A percentile compares a stretch with the other conserved stretches of the same genome.
Conservation (phyloP, 345 rosid genomes). For the Sisymbrium irio region DNA sequence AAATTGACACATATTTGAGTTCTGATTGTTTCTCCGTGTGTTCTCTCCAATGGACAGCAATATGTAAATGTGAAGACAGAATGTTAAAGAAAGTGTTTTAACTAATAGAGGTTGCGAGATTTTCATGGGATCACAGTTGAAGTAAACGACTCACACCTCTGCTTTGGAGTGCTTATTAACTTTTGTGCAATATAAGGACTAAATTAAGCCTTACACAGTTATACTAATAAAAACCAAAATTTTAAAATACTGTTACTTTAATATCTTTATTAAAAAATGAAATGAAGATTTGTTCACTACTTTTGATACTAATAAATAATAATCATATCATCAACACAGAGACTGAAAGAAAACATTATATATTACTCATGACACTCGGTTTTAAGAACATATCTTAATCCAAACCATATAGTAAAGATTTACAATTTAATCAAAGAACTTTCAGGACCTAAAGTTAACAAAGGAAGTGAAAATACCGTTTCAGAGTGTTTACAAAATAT, state of each 20-base stretch:
- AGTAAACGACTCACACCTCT: not conserved
- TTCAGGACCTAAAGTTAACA: conserved; percentile 8
- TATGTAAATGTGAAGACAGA: conserved; percentile 5
- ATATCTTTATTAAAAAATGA: not conserved
- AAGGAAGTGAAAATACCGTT: conserved; percentile 15
- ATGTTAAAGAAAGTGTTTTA: not conserved
- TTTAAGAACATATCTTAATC: not conserved
- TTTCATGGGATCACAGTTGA: conserved; percentile 17
- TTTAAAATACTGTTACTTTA: not conserved
- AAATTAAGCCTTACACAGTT: not conserved
- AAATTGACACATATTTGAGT: conserved; percentile 8
- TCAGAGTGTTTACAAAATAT: conserved; percentile 21
- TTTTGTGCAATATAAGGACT: not conserved
- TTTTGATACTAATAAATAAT: not conserved
- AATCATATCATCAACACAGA: not conserved
- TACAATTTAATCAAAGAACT: conserved; percentile 23
- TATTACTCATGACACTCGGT: not conserved
- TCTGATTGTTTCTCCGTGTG: not conserved
- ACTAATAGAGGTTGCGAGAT: not conserved
- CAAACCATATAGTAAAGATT: conserved; percentile 7
- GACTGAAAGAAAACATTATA: not conserved
- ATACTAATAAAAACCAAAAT: not conserved
- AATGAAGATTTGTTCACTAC: not conserved
- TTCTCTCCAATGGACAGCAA: conserved; percentile 7
- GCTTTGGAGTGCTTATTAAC: not conserved